Evolutionary conservation across 768 basidiomycete species (phyloP).

Genomic region (Macrolepiota fuliginosa): DNA sequence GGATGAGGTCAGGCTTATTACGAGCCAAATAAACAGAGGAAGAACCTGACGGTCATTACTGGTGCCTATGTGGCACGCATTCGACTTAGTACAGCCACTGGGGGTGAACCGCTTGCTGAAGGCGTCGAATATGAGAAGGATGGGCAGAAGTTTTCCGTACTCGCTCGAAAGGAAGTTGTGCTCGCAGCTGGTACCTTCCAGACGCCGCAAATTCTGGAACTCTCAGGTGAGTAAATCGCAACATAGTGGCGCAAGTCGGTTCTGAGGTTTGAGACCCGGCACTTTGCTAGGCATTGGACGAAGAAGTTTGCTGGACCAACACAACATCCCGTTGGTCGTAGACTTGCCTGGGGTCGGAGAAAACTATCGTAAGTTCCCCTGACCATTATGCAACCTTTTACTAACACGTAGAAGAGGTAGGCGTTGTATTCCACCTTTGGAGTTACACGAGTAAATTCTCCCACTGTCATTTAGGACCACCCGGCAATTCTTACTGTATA

Average conservation of each 20-base stretch:
- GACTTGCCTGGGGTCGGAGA: conserved; percentile 10
- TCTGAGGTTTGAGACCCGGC: background rate
- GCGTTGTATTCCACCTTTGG: background rate
- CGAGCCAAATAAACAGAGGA: conserved; percentile 14
- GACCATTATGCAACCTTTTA: background rate
- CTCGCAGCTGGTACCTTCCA: conserved; percentile 46
- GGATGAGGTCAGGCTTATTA: conserved; percentile 10
- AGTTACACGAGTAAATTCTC: background rate
- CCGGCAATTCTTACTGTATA: background rate
- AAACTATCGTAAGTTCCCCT: conserved; percentile 4
- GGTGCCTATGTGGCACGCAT: conserved; percentile 25
- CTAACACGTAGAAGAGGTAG: conserved; percentile 3
- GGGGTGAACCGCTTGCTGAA: conserved; percentile 42
- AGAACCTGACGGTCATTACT: conserved; percentile 23
- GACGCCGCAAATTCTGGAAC: conserved; percentile 13
- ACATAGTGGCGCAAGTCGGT: background rate
- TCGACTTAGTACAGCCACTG: conserved; percentile 34
- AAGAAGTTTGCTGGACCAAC: background rate
- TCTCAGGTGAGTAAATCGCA: conserved; percentile 26
- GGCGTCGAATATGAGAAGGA: conserved; percentile 29
- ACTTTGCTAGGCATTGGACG: background rate
- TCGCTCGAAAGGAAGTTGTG: conserved; percentile 48
- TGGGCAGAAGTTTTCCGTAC: conserved; percentile 28
- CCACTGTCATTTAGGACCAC: conserved; percentile 6
- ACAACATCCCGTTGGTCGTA: background rate